Base-by-base conservation (phyloP, 2,329 filamentous ascomycete species). In the Cladophialophora yegresii region DNA sequence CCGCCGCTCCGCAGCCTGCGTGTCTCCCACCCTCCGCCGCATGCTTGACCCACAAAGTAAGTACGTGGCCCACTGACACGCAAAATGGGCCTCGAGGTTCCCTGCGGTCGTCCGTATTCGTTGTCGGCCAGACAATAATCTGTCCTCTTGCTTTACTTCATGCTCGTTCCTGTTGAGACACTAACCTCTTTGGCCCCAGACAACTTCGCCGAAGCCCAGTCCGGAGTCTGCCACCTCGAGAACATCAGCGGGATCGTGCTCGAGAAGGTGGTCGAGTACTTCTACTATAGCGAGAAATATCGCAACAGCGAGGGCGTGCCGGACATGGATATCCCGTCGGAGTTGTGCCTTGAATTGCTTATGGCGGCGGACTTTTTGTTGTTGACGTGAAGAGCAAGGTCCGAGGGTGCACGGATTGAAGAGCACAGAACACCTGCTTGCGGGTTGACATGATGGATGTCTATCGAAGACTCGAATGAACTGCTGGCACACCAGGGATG, bases 201-300 rank as follows among this genome's bases (percentile, higher is more conserved):
- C 72, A 84, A 83, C 63, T 89, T 88, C 71, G 77, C 80, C n/a
- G 87, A 89, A 75, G 82, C 83, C 0, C 75, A 82, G 13, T 82
- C 82, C 20, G 86, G 86, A 55, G 81, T 81, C 33, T 86, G 85
- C 66, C 78, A 80, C 1, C 80, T 89, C 26, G 83, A 86, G 62
- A 86, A 84, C 47, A 83, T 89, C 72, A 88, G 84, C 70, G 86
- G 84, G 30, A 75, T 87, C 28, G 81, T 88, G 10, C 79, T 89
- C 1, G 87, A 89, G 72, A 88, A 88, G 74, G 85, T 89, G 59
- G 89, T 86, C 80, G 86, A 89, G 73, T 89, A 89, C 72, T 81
- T 89, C 51, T 87, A 87, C 75, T 89, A 89, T 77, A 85, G 87
- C 68, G 83, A 89, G 70, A 88, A 87, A 75, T 79, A 88, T 72